phyloP scores from a whole-genome alignment of 2,329 filamentous ascomycete genomes.

The Penicillium sp. region DNA sequence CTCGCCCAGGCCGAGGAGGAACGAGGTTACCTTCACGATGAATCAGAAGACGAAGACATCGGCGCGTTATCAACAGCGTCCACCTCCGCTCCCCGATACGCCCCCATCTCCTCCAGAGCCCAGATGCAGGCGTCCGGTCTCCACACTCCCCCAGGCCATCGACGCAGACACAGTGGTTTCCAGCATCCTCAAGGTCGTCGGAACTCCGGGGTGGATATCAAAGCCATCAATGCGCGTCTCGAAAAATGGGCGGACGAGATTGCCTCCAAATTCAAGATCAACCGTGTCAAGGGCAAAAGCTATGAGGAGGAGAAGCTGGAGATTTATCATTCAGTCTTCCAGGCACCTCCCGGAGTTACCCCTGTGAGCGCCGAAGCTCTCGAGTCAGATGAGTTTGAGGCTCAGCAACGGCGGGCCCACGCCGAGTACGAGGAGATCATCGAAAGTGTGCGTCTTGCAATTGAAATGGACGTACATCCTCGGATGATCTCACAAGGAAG shows the following conservation, averaged over 20 bases:
- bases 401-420: conserved; percentile 64
- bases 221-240: conserved; percentile 92
- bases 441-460: conserved; percentile 85
- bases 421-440: conserved; percentile 84
- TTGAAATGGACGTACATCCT: conserved; percentile 86
- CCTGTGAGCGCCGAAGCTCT: conserved; percentile 76
- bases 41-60: conserved; percentile 67
- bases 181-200: conserved; percentile 58
- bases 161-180: conserved; percentile 52
- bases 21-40: conserved; percentile 54
- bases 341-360: conserved; percentile 81
- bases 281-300: conserved; percentile 69
- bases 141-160: conserved; percentile 41
- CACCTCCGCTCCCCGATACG: conserved; percentile 60
- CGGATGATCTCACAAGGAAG: conserved; percentile 96
- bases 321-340: conserved; percentile 97
- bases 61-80: conserved; percentile 56
- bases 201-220: conserved; percentile 90
- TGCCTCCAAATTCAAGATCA: conserved; percentile 91
- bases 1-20: conserved; percentile 76
- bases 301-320: conserved; percentile 83
- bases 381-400: conserved; percentile 58
- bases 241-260: conserved; percentile 99
- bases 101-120: conserved; percentile 53
- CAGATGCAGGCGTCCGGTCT: conserved; percentile 52